phyloP scores from a whole-genome alignment of 306 rosid species.

The Prunus fruticosa region DNA sequence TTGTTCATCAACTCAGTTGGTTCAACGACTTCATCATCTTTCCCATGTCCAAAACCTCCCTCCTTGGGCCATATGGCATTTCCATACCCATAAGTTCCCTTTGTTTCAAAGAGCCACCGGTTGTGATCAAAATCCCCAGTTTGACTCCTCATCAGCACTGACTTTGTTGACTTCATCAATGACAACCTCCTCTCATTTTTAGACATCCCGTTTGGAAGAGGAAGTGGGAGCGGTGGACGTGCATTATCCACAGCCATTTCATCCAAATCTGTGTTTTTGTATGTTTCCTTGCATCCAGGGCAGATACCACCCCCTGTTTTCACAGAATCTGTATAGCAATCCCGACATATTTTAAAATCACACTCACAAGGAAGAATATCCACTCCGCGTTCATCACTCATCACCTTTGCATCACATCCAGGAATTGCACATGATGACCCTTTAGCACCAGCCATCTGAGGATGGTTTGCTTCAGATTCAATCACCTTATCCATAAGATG shows the following conservation, averaged over 20 bases:
- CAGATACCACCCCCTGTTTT: slow-evolving; percentile 80
- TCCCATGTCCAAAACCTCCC: slow-evolving; percentile 67
- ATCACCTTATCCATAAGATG: slow-evolving; percentile 95
- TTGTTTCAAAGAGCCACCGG: slow-evolving; percentile 90
- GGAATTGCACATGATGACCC: slow-evolving; percentile 85
- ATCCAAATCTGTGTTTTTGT: slow-evolving; percentile 80
- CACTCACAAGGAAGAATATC: slow-evolving; percentile 98
- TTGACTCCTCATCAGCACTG: slow-evolving; percentile 78
- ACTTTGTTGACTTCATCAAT: slow-evolving; percentile 83
- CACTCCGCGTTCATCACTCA: slow-evolving; percentile 82
- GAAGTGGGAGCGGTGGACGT: slow-evolving; percentile 71
- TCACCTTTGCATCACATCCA: slow-evolving; percentile 93
- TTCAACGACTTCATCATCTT: slow-evolving; percentile 49
- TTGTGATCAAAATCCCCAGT: slow-evolving; percentile 94
- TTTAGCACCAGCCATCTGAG: slow-evolving; percentile 96
- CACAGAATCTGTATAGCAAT: slow-evolving; percentile 84
- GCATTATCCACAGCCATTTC: slow-evolving; percentile 62
- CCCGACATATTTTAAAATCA: slow-evolving; percentile 91
- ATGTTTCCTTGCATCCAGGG: slow-evolving; percentile 85
- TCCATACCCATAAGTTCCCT: slow-evolving; percentile 96
- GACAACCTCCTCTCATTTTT: slow-evolving; percentile 90
- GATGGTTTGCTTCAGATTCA: slow-evolving; percentile 85
- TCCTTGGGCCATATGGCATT: slow-evolving; percentile 96
- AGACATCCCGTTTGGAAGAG: slow-evolving; percentile 64
- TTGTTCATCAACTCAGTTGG: slow-evolving; percentile 68